A percentile compares a stretch with the other conserved stretches of the same genome.
Evolutionary conservation across 495 filamentous ascomycete species (phyloP).

Genomic region (Neurospora hispaniola): DNA sequence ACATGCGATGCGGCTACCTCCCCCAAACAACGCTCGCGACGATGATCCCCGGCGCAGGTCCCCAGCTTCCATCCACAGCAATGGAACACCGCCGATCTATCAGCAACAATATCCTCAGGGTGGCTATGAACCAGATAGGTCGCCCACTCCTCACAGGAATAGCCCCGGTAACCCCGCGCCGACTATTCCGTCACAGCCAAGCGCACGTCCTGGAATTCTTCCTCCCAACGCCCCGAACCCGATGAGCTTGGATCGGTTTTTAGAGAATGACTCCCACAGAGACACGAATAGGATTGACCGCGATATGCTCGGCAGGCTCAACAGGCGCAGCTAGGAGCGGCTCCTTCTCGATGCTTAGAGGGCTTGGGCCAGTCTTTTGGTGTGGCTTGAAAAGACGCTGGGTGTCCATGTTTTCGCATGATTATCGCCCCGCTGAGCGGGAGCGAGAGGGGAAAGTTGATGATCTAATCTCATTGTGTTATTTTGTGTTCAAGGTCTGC

Average conservation of each 20-base stretch:
- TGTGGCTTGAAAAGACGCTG: not conserved
- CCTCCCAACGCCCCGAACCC: slow-evolving; percentile 13
- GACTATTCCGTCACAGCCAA: not conserved
- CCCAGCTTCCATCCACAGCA: slow-evolving; percentile 32
- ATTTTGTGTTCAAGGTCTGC: not conserved
- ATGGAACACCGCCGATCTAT: slow-evolving; percentile 25
- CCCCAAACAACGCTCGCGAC: slow-evolving; percentile 31
- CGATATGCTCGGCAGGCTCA: slow-evolving; percentile 31
- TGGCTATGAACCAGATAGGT: slow-evolving; percentile 14
- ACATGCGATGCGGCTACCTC: slow-evolving; percentile 31
- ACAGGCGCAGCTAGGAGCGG: slow-evolving; percentile 10
- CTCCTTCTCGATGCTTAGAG: not conserved
- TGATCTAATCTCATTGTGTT: not conserved
- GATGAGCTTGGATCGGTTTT: slow-evolving; percentile 37
- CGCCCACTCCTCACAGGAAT: slow-evolving; percentile 15
- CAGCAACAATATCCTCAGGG: slow-evolving; percentile 21
- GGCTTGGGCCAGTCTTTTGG: not conserved
- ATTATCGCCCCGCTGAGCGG: not conserved
- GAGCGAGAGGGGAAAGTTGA: not conserved
- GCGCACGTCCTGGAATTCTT: not conserved
- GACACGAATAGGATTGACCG: slow-evolving; percentile 29
- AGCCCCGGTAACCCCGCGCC: slow-evolving; percentile 14
- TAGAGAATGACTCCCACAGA: slow-evolving; percentile 18
- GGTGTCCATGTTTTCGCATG: not conserved
- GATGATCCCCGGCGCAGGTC: slow-evolving; percentile 37